Conservation (phyloP, 1,139 yeast species). For the Magnusiomyces starmeri region DNA sequence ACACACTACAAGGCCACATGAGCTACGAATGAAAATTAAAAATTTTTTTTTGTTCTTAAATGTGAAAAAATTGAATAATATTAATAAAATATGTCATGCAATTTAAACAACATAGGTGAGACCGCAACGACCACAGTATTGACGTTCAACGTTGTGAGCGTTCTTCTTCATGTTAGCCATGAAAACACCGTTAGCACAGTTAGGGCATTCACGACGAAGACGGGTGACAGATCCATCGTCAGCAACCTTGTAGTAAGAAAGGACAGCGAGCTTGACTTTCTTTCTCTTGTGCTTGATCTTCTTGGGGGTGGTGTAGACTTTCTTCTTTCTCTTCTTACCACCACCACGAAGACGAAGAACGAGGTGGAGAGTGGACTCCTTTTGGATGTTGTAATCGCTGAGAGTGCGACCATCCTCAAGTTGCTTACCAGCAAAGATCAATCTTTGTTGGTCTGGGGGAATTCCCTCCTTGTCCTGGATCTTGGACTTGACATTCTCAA, state of each 20-base stretch:
- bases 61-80: conserved; percentile 2
- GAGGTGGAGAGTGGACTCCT: conserved; percentile 97
- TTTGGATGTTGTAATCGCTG: conserved; percentile 99
- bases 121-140: conserved; percentile 99
- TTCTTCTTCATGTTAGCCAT: conserved; percentile 96
- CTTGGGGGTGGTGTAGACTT: conserved; percentile 99
- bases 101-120: conserved; percentile 46
- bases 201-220: conserved; percentile 98
- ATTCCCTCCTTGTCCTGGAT: conserved; percentile 99
- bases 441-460: conserved; percentile 99
- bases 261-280: conserved; percentile 98
- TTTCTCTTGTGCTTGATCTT: conserved; percentile 99
- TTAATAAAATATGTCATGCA: background rate
- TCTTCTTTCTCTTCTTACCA: conserved; percentile 99
- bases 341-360: conserved; percentile 99
- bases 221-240: conserved; percentile 98
- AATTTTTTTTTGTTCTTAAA: background rate
- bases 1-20: too few species aligned
- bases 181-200: conserved; percentile 99
- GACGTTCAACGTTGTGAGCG: conserved; percentile 97
- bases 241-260: conserved; percentile 98
- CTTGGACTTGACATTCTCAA: conserved; percentile 98
- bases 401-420: conserved; percentile 99
- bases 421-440: conserved; percentile 99
- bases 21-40: too few species aligned